Percentiles rank a stretch among this genome's conserved stretches.
Conservation (phyloP, 306 rosid species). For the Acacia confusa region DNA sequence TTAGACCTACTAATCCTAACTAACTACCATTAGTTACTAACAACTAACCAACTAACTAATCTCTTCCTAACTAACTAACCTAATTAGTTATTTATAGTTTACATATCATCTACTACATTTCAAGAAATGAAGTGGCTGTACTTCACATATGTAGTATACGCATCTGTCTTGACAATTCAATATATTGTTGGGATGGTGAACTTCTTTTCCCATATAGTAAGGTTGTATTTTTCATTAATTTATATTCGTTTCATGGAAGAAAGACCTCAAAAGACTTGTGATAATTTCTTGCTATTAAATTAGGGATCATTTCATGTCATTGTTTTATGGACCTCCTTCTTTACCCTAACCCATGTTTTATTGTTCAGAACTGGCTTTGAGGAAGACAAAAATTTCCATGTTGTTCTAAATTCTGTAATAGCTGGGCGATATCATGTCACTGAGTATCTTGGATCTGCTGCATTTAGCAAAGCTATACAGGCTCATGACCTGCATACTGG, state of each 20-base stretch:
- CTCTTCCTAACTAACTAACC: too few species aligned
- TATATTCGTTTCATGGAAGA: background rate
- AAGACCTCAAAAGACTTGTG: background rate
- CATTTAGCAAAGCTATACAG: conserved; percentile 91
- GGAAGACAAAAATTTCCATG: conserved; percentile 94
- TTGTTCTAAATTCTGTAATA: conserved; percentile 78
- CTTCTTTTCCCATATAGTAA: background rate
- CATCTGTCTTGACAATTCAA: conserved; percentile 2
- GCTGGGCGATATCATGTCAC: conserved; percentile 92
- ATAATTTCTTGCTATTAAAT: conserved; percentile 10
- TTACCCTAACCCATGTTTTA: conserved; percentile 31
- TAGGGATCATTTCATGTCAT: background rate
- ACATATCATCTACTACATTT: background rate
- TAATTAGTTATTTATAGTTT: too few species aligned
- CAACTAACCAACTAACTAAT: too few species aligned
- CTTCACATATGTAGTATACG: conserved; percentile 6
- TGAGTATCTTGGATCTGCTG: conserved; percentile 91
- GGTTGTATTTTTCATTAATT: conserved; percentile 9
- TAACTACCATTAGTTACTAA: too few species aligned
- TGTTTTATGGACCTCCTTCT: conserved; percentile 10
- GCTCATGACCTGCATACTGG: conserved; percentile 92
- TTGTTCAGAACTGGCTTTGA: conserved; percentile 88
- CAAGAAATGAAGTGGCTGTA: conserved; percentile 16
- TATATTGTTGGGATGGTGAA: conserved; percentile 1
- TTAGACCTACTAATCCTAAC: too few species aligned